Evolutionary conservation across 306 rosid species (phyloP).

Genomic region (Quercus parvula): DNA sequence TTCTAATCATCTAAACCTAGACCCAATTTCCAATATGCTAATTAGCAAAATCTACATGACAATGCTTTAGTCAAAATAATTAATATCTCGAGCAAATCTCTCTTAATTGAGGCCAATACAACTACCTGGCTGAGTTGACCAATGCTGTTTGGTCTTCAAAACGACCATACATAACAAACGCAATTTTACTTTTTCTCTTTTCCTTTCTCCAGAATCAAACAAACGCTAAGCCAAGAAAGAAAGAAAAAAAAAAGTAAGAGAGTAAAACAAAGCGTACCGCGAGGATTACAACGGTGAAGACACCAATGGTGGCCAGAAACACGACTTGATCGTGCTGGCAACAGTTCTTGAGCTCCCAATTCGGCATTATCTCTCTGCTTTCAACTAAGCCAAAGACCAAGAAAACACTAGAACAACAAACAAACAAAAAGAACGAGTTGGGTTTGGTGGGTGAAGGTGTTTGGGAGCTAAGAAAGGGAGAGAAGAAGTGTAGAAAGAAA

Average conservation of each 20-base stretch:
- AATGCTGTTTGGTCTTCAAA: neutral
- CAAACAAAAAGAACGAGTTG: neutral
- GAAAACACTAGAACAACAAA: neutral
- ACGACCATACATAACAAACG: neutral
- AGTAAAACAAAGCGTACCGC: conserved; percentile 36
- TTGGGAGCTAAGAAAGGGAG: neutral
- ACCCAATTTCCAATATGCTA: neutral
- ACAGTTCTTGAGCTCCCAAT: conserved; percentile 85
- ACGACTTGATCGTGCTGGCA: conserved; percentile 72
- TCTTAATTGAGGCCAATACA: neutral
- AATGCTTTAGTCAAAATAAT: neutral
- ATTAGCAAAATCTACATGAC: neutral
- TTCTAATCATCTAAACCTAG: neutral
- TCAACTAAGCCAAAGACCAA: neutral
- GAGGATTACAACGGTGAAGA: conserved; percentile 69
- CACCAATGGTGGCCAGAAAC: conserved; percentile 59
- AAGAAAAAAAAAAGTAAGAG: neutral
- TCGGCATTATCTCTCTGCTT: conserved; percentile 41
- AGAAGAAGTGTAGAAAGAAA: too few relatives aligned
- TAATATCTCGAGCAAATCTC: neutral
- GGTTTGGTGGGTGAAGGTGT: neutral
- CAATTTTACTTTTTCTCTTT: neutral
- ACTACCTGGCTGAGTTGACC: neutral
- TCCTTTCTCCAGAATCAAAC: conserved; percentile 1
- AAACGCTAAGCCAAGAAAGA: neutral